Percentiles rank a stretch among this genome's conserved stretches.
phyloP scores from a whole-genome alignment of 78 protist genomes.

The Tieghemostelium lacteum region DNA sequence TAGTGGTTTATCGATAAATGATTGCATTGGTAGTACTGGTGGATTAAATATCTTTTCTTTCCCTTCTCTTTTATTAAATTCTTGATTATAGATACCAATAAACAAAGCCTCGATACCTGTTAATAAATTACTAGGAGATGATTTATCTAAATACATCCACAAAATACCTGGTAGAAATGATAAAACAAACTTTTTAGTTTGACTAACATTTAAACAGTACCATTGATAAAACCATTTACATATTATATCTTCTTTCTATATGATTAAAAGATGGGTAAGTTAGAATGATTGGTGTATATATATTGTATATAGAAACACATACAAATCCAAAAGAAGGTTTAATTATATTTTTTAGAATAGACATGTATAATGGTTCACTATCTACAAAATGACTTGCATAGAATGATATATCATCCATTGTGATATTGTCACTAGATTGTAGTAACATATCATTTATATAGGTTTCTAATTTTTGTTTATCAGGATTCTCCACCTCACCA shows the following conservation, averaged over 20 bases:
- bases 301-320: neutral
- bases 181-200: slow-evolving; percentile 31
- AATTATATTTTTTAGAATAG: slow-evolving; percentile 9
- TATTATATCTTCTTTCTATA: slow-evolving; percentile 34
- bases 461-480: neutral
- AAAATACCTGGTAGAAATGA: slow-evolving; percentile 55
- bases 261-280: neutral
- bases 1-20: slow-evolving; percentile 24
- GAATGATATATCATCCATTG: neutral
- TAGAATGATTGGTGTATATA: neutral
- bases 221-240: slow-evolving; percentile 74
- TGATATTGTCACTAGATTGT: neutral
- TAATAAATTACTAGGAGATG: neutral
- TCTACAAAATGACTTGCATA: neutral
- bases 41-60: slow-evolving; percentile 35
- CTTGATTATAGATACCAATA: slow-evolving; percentile 46
- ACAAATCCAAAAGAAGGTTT: neutral
- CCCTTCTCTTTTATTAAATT: slow-evolving; percentile 20
- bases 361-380: slow-evolving; percentile 6
- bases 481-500: too few species aligned
- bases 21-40: slow-evolving; percentile 7
- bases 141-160: slow-evolving; percentile 25
- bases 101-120: slow-evolving; percentile 41
- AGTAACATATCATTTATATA: neutral
- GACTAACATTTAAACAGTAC: slow-evolving; percentile 27